Conservation (phyloP, 2,329 filamentous ascomycete genomes). For the Xylariaceae sp. region DNA sequence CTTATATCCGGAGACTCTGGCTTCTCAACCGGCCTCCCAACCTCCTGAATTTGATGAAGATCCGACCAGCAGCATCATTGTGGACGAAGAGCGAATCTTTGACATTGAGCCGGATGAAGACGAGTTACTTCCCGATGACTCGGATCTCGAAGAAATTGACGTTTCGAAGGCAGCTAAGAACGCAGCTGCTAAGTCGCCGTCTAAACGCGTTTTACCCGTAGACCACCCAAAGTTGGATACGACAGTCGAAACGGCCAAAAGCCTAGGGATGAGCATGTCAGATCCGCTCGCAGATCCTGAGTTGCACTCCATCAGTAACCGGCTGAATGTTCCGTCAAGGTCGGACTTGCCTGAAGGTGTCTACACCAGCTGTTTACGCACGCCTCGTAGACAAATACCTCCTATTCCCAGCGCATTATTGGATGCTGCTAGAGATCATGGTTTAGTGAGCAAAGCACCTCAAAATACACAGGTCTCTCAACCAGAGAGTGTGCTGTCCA, state of each 20-base stretch:
- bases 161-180: conserved; percentile 11
- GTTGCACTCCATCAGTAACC: not conserved
- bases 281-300: not conserved
- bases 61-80: conserved; percentile 46
- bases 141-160: conserved; percentile 43
- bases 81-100: conserved; percentile 59
- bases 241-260: not conserved
- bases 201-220: not conserved
- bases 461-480: conserved; percentile 15
- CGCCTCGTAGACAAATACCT: conserved; percentile 35
- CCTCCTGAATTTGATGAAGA: conserved; percentile 28
- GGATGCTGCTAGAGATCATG: conserved; percentile 38
- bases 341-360: conserved; percentile 35
- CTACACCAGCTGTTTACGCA: conserved; percentile 39
- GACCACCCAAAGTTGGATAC: not conserved
- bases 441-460: conserved; percentile 34
- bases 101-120: conserved; percentile 43
- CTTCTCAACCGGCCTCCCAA: conserved; percentile 35
- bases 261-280: not conserved
- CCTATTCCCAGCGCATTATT: conserved; percentile 38
- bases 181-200: conserved; percentile 5
- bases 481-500: conserved; percentile 12
- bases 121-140: conserved; percentile 46
- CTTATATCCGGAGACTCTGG: conserved; percentile 62
- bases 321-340: conserved; percentile 4